Percentiles rank a stretch among this genome's conserved stretches.
Conservation (phyloP, 345 rosid species). For the Hibiscus tridactylites region DNA sequence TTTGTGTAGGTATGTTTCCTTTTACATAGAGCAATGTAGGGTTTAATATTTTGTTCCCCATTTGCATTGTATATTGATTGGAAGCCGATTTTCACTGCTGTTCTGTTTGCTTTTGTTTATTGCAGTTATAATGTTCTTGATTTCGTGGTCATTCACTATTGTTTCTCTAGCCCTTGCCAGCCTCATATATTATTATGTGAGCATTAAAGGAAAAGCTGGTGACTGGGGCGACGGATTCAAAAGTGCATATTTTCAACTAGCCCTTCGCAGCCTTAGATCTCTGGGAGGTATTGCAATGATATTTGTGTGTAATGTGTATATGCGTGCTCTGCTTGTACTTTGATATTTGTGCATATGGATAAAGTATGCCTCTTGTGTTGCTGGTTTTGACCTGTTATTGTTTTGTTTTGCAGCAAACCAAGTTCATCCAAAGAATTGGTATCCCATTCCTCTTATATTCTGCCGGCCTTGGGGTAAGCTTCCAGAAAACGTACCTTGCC, state of each 20-base stretch:
- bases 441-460: conserved; percentile 93
- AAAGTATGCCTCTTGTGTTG: not conserved
- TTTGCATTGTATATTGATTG: not conserved
- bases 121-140: conserved; percentile 99
- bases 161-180: conserved; percentile 92
- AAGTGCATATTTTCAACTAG: conserved; percentile 98
- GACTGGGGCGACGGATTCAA: conserved; percentile 99
- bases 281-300: conserved; percentile 51
- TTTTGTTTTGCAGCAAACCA: conserved; percentile 54
- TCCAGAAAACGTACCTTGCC: conserved; percentile 97
- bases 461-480: conserved; percentile 99
- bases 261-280: conserved; percentile 99
- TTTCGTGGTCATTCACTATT: conserved; percentile 94
- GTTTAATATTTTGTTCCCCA: not conserved
- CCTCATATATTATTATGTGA: conserved; percentile 94
- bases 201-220: conserved; percentile 97
- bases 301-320: not conserved
- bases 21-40: not conserved
- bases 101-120: conserved; percentile 19
- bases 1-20: conserved; percentile 3
- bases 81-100: conserved; percentile 10
- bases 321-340: not conserved
- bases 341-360: too few species aligned
- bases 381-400: not conserved
- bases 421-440: conserved; percentile 99